Conservation (phyloP, 2,329 filamentous ascomycete genomes). For the Aschersonia sp. region DNA sequence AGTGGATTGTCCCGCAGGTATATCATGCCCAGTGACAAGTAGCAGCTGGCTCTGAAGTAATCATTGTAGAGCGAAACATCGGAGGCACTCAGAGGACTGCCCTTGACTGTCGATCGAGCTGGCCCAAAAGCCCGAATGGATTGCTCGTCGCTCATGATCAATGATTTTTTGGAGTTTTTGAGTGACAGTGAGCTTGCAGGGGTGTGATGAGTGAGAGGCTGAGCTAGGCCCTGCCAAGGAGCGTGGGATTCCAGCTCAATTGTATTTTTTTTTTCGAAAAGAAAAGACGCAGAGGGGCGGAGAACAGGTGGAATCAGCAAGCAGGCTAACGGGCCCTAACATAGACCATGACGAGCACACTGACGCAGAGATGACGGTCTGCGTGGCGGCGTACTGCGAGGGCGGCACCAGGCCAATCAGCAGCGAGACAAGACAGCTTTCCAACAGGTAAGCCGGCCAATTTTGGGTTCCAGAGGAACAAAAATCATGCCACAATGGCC, state of each 20-base stretch:
- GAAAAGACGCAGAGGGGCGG: no score
- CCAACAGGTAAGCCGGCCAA: no score
- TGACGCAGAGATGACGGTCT: background rate
- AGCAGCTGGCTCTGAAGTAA: slow-evolving; percentile 61
- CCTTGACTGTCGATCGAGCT: slow-evolving; percentile 49
- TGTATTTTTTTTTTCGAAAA: no score
- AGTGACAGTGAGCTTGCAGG: background rate
- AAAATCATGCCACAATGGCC: no score
- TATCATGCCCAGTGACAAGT: slow-evolving; percentile 67
- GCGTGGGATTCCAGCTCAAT: no score
- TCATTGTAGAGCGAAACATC: slow-evolving; percentile 55
- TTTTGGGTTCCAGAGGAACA: no score
- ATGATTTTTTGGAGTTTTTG: background rate
- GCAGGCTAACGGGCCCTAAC: background rate
- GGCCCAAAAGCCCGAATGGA: slow-evolving; percentile 50
- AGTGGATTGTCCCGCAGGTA: slow-evolving; percentile 63
- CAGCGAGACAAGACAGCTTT: no score
- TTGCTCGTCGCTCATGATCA: slow-evolving; percentile 26
- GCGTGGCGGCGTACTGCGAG: background rate
- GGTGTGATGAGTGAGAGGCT: no score
- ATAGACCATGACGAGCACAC: background rate
- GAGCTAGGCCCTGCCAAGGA: no score
- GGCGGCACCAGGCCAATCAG: background rate
- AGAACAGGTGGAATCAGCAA: no score
- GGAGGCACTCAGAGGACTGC: slow-evolving; percentile 45